Conservation (phyloP, 257 asterid species). For the Solanum arcanum region DNA sequence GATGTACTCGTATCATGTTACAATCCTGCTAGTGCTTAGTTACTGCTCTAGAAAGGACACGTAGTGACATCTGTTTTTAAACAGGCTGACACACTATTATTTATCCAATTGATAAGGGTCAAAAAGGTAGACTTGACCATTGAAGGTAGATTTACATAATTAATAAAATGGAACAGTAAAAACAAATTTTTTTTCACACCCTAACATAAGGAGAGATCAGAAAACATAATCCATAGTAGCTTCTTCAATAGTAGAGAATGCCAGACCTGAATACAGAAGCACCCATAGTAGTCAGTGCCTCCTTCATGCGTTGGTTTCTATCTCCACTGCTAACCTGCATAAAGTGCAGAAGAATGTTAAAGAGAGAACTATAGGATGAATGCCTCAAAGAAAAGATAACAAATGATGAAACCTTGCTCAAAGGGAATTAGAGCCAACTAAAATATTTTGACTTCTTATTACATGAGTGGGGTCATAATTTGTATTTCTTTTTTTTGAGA, state of each 20-base stretch:
- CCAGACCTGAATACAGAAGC: conserved; percentile 95
- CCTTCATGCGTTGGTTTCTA: conserved; percentile 88
- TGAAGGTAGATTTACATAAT: neutral
- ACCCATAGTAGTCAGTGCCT: conserved; percentile 90
- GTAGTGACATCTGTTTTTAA: neutral
- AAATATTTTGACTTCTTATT: neutral
- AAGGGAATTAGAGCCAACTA: neutral
- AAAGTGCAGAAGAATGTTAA: neutral
- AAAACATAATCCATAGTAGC: neutral
- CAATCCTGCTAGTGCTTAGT: neutral
- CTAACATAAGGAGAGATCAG: neutral
- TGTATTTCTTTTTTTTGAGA: too few species aligned
- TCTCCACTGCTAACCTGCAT: conserved; percentile 80
- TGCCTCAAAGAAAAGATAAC: neutral
- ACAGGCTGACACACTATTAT: neutral
- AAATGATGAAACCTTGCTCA: neutral
- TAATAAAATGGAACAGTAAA: neutral
- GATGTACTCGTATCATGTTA: neutral
- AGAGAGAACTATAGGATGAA: neutral
- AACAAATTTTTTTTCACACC: neutral
- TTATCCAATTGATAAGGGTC: neutral
- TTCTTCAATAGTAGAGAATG: neutral
- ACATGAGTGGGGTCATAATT: too few species aligned
- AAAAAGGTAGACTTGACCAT: neutral
- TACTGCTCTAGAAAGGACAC: neutral